Evolutionary conservation across 2,329 filamentous ascomycete species (phyloP).

Genomic region (Trichoderma sp.): DNA sequence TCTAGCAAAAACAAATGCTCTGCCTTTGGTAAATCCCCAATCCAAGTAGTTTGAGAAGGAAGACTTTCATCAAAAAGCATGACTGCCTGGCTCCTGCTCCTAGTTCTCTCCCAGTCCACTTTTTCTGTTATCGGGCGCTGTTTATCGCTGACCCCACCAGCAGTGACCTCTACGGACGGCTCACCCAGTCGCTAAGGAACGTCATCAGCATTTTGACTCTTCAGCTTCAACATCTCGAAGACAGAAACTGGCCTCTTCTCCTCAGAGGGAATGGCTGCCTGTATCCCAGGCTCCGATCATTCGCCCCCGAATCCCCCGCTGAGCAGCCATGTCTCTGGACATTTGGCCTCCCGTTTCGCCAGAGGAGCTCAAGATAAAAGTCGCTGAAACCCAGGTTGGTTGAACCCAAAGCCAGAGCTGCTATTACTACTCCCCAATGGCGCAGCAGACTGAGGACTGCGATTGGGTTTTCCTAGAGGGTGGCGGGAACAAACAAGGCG

Average conservation of each 20-base stretch:
- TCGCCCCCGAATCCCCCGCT: not conserved
- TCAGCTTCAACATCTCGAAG: not conserved
- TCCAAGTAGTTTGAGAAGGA: not conserved
- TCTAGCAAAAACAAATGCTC: not conserved
- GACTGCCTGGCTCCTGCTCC: constrained; percentile 30
- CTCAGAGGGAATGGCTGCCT: constrained; percentile 27
- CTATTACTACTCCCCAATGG: not conserved
- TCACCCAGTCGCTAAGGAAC: not conserved
- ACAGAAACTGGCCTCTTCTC: constrained; percentile 16
- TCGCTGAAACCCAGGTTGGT: constrained; percentile 57
- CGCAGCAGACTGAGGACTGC: not conserved
- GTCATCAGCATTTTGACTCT: constrained; percentile 6
- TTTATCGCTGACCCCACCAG: constrained; percentile 22
- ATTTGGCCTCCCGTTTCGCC: constrained; percentile 61
- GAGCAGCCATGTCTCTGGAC: constrained; percentile 56
- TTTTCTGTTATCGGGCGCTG: constrained; percentile 15
- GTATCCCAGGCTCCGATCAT: constrained; percentile 24
- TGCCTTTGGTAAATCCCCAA: not conserved
- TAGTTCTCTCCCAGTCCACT: constrained; percentile 8
- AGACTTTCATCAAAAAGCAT: constrained; percentile 13
- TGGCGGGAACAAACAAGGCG: not conserved
- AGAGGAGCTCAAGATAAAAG: constrained; percentile 54
- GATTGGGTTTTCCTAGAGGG: not conserved
- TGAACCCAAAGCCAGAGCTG: not conserved
- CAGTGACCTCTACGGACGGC: not conserved